Evolutionary conservation across 805 yeast genomes (phyloP), one percentile per base, ranked within the genome.

Genomic region (Peterozyma xylosa): DNA sequence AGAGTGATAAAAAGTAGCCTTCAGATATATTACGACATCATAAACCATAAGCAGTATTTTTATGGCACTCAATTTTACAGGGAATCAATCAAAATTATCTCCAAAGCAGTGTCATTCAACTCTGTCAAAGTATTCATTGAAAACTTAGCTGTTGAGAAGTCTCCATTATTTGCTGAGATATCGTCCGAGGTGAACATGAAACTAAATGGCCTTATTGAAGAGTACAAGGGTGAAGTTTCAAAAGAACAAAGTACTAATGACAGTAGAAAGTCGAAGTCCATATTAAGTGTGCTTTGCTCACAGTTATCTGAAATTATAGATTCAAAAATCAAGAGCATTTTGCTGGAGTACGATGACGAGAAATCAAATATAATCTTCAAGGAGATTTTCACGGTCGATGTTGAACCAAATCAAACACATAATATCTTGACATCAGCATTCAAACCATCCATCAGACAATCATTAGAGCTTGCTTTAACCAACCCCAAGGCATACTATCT

Each of bases 381-480:
- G 46, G 81, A 76, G 42, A 60, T 70, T 3, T 66, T 71, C 43
- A 62, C 69, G n/a, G 55, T 68, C 4, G 59, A 67, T 40, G 56
- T 37, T 11, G 30, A 37, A 15, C 27, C 18, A 3, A 32, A 37
- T 13, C 21, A 33, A 53, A 51, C 13, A 41, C 38, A 40, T n/a
- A 45, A 39, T 17, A 41, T 45, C 6, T 55, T 67, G 10, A 51
- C 54, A 14, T 53, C 53, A 27, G 68, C 63, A 14, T 66, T 76
- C 52, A 61, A 63, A 15, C 82, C 82, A 1, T 54, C 64, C 30
- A 59, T 65, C 11, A 62, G 81, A 11, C 63, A 69, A 2, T 56
- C 63, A 0, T 45, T 68, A 2, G 70, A 69, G 37, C 60, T 63
- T 6, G 64, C 74, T 0, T 51, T 77, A 35, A 56, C 68, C 9